Evolutionary conservation across 1,139 yeast species (phyloP), one percentile per base, ranked within the genome.

Genomic region (Yamadazyma spencermartinsiae): DNA sequence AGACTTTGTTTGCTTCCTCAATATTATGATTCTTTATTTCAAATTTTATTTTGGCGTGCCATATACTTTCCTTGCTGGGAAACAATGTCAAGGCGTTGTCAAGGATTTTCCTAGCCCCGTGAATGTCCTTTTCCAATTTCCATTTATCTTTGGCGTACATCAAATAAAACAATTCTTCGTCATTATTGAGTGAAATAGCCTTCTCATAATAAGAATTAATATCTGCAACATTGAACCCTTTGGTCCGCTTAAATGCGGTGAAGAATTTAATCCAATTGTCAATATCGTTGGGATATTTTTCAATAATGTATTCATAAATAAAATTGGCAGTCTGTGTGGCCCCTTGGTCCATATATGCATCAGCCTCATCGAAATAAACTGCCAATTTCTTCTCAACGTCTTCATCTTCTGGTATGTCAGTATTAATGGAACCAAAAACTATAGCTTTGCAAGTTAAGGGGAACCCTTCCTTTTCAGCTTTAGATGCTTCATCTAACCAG

Each of bases 61-160:
- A 83, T 5, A 88, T 59, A 15, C 72, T 76, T 44, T 79, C 82
- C 42, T 67, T 71, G 0, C 62, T 48, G 1, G 82, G 76, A 4
- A 55, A 43, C 1, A 30, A 42, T 4, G 64, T 52, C 32, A 76
- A 57, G 0, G 86, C 85, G 9, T 67, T 58, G 3, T 62, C 53
- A 5, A 88, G 60, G 2, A 86, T 73, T 0, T 55, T 51, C 39
- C 83, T 65, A 0, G 96, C 86, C 1, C 66, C 71, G 0, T 52
- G 58, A 1, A 73, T 52, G 49, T 85, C 80, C 1, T 69, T 62
- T 1, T 56, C 67, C 27, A 65, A 38, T 18, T 63, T 61, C 81
- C 88, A 79, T 41, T 72, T 66, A 50, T 86, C 94, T 45, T 82
- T 81, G 0, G 95, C 86, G 54, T 77, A 86, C 80, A 83, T 76